A percentile compares a stretch with the other conserved stretches of the same genome.
phyloP scores from a whole-genome alignment of 2,329 filamentous ascomycete species.

The Fusarium fracticaudum region DNA sequence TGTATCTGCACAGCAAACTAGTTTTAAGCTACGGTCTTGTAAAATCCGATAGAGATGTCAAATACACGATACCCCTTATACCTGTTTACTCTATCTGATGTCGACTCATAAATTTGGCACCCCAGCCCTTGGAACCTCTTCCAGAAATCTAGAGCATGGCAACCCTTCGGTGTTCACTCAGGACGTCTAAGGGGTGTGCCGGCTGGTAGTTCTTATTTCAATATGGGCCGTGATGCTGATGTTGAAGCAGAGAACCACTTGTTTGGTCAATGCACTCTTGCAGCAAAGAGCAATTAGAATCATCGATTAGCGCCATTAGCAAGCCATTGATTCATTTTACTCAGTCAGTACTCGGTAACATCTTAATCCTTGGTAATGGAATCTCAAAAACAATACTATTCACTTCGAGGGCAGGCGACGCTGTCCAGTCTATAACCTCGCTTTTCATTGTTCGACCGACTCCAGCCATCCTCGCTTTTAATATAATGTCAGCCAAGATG shows the following conservation, averaged over 20 bases:
- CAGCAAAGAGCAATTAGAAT: not conserved
- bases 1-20: not conserved
- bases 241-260: not conserved
- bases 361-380: constrained; percentile 25
- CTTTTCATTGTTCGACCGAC: constrained; percentile 34
- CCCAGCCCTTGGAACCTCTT: not conserved
- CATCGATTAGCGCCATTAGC: not conserved
- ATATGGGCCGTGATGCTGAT: not conserved
- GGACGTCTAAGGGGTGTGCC: not conserved
- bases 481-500: constrained; percentile 7
- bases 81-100: too few species aligned
- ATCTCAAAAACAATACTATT: not conserved
- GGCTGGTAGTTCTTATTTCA: not conserved
- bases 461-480: constrained; percentile 31
- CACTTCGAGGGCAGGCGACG: constrained; percentile 9
- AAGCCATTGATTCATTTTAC: not conserved
- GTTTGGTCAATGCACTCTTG: not conserved
- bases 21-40: not conserved
- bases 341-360: not conserved
- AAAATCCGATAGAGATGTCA: constrained; percentile 9
- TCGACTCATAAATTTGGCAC: not conserved
- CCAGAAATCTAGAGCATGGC: not conserved
- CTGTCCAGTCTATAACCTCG: constrained; percentile 36
- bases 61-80: constrained; percentile 1
- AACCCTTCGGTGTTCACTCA: not conserved